These are phyloP conservation scores for Ceraceosorus guamensis DNA, from an alignment of 1,284 basidiomycete genomes.

Conservation along the genomic window DNA sequence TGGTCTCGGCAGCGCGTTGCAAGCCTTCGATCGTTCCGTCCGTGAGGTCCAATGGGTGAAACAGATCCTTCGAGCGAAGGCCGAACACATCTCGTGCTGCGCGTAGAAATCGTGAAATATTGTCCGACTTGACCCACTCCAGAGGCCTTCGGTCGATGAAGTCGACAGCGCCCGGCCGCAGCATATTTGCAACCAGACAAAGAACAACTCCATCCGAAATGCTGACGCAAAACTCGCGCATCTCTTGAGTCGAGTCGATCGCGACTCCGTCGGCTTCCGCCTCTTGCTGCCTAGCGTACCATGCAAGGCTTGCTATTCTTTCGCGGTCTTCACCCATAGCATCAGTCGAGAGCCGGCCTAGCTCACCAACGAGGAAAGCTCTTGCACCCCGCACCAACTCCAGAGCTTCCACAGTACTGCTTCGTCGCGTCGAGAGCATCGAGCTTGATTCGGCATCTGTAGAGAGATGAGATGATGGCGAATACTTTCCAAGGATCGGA, in stretches of 20 bases:
- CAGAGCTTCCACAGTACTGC: no score
- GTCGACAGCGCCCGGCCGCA: slow-evolving; percentile 19
- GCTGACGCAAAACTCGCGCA: slow-evolving; percentile 23
- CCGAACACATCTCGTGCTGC: slow-evolving; percentile 31
- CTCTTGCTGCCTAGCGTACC: slow-evolving; percentile 13
- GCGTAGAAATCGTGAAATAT: slow-evolving; percentile 31
- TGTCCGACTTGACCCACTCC: slow-evolving; percentile 30
- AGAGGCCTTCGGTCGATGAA: slow-evolving; percentile 28
- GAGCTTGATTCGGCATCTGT: slow-evolving; percentile 1
- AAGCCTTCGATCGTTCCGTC: slow-evolving; percentile 29
- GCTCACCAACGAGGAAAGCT: slow-evolving; percentile 23
- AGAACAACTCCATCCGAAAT: slow-evolving; percentile 35
- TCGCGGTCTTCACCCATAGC: slow-evolving; percentile 15
- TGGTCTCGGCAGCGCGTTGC: slow-evolving; percentile 27
- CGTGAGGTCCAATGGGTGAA: slow-evolving; percentile 31
- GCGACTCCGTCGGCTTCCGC: slow-evolving; percentile 7
- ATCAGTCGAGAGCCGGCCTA: slow-evolving; percentile 11
- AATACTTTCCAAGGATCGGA: no score
- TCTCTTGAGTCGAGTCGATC: slow-evolving; percentile 6
- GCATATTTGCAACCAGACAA: slow-evolving; percentile 26
- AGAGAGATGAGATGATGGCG: no score
- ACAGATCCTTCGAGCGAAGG: slow-evolving; percentile 30
- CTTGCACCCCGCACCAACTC: slow-evolving; percentile 26
- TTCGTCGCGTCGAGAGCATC: slow-evolving; percentile 10
- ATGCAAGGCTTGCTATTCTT: slow-evolving; percentile 17